Evolutionary conservation across 2,329 filamentous ascomycete species (phyloP).

Genomic region (Mollisiaceae sp.): DNA sequence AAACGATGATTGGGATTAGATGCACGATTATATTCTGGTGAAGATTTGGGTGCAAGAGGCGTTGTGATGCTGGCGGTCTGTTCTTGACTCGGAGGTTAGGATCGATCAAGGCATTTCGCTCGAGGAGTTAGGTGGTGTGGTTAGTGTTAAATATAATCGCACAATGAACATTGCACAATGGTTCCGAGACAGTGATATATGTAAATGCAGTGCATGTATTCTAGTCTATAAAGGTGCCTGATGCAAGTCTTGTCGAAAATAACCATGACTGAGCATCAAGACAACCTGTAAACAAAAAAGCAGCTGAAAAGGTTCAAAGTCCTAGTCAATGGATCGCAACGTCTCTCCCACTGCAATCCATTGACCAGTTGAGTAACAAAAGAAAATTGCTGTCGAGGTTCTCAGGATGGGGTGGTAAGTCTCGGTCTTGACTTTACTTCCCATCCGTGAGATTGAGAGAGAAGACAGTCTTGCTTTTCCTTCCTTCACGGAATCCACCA

Average conservation of each 20-base stretch:
- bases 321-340: slow-evolving; percentile 43
- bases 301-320: slow-evolving; percentile 23
- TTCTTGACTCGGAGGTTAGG: slow-evolving; percentile 21
- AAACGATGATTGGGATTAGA: slow-evolving; percentile 72
- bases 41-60: slow-evolving; percentile 15
- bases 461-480: slow-evolving; percentile 63
- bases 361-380: slow-evolving; percentile 32
- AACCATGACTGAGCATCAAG: not conserved
- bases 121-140: slow-evolving; percentile 4
- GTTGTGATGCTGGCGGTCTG: slow-evolving; percentile 18
- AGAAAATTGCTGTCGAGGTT: slow-evolving; percentile 45
- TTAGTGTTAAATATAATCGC: slow-evolving; percentile 30
- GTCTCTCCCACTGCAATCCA: slow-evolving; percentile 56
- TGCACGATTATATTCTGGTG: slow-evolving; percentile 10
- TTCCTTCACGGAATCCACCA: not conserved
- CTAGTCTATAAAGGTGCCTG: slow-evolving; percentile 33
- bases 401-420: slow-evolving; percentile 30
- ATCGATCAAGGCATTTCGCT: slow-evolving; percentile 19
- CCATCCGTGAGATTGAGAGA: slow-evolving; percentile 57
- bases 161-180: not conserved
- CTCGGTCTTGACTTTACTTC: slow-evolving; percentile 33
- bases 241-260: slow-evolving; percentile 9
- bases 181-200: slow-evolving; percentile 8
- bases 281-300: slow-evolving; percentile 12
- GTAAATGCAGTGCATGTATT: slow-evolving; percentile 26